Conservation (phyloP, 495 filamentous ascomycete genomes). For the Daldinia concentrica region DNA sequence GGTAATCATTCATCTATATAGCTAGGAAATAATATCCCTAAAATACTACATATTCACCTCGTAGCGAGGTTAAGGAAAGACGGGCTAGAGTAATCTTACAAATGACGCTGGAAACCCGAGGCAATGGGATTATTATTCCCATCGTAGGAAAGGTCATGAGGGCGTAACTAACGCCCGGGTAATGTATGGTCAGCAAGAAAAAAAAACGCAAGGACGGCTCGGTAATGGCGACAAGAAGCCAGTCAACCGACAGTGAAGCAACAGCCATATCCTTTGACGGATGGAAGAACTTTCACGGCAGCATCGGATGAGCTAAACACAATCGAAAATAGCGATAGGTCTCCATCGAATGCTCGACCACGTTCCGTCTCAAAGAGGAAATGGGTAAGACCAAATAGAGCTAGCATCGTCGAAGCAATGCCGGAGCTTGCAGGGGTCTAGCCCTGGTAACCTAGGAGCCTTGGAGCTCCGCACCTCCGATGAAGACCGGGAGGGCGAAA, state of each 20-base stretch:
- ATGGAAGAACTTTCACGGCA: slow-evolving; percentile 30
- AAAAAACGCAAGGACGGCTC: slow-evolving; percentile 28
- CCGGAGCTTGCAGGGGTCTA: slow-evolving; percentile 37
- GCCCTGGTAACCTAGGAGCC: neutral
- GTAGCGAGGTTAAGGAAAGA: neutral
- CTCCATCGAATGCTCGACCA: slow-evolving; percentile 38
- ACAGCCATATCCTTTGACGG: slow-evolving; percentile 7
- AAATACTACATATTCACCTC: neutral
- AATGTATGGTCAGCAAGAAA: slow-evolving; percentile 22
- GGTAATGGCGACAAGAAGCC: slow-evolving; percentile 23
- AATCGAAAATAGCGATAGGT: slow-evolving; percentile 25
- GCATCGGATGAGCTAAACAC: slow-evolving; percentile 41
- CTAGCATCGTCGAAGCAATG: slow-evolving; percentile 36
- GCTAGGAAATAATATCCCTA: neutral
- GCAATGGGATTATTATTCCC: slow-evolving; percentile 6
- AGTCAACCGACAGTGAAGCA: slow-evolving; percentile 6
- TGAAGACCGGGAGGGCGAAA: slow-evolving; percentile 27
- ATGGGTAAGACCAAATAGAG: slow-evolving; percentile 21
- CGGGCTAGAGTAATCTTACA: slow-evolving; percentile 11
- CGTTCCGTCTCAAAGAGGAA: slow-evolving; percentile 31
- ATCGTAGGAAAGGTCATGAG: neutral
- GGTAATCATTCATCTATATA: neutral
- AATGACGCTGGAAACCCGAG: slow-evolving; percentile 12
- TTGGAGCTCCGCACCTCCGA: slow-evolving; percentile 27
- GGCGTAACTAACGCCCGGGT: slow-evolving; percentile 25